Evolutionary conservation across 2,329 filamentous ascomycete genomes (phyloP).

Genomic region (Neofusicoccum parvum): DNA sequence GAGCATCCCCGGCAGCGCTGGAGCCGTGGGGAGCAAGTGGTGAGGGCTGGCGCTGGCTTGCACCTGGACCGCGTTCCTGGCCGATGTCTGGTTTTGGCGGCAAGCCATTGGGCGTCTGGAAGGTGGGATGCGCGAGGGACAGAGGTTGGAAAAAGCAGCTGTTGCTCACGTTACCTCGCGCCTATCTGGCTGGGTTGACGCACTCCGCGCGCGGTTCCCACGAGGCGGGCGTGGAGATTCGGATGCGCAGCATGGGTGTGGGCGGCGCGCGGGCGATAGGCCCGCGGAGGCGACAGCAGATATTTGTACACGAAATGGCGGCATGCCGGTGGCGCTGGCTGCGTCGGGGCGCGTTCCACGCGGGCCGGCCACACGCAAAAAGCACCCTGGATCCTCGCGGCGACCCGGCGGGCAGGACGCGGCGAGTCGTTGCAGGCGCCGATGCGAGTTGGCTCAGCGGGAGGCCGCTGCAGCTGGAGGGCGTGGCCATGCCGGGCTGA

Average conservation of each 20-base stretch:
- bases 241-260: conserved; percentile 3
- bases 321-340: not conserved
- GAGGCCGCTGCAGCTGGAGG: not conserved
- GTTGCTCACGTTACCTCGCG: conserved; percentile 2
- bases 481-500: not conserved
- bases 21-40: not conserved
- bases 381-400: not conserved
- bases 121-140: not conserved
- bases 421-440: not conserved
- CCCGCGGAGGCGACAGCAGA: conserved; percentile 1
- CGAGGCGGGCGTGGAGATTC: conserved; percentile 11
- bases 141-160: conserved; percentile 4
- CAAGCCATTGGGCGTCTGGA: not conserved
- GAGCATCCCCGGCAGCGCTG: not conserved
- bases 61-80: not conserved
- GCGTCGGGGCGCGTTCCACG: conserved; percentile 6
- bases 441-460: not conserved
- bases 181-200: not conserved
- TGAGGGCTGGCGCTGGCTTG: not conserved
- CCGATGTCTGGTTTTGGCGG: not conserved
- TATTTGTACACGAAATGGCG: conserved; percentile 13
- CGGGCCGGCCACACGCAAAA: not conserved
- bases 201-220: not conserved
- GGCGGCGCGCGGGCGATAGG: conserved; percentile 7
- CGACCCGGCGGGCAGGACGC: conserved; percentile 1